These are phyloP conservation scores for Colletotrichum destructivum DNA, from an alignment of 2,329 filamentous ascomycete species.

Conservation along the genomic window DNA sequence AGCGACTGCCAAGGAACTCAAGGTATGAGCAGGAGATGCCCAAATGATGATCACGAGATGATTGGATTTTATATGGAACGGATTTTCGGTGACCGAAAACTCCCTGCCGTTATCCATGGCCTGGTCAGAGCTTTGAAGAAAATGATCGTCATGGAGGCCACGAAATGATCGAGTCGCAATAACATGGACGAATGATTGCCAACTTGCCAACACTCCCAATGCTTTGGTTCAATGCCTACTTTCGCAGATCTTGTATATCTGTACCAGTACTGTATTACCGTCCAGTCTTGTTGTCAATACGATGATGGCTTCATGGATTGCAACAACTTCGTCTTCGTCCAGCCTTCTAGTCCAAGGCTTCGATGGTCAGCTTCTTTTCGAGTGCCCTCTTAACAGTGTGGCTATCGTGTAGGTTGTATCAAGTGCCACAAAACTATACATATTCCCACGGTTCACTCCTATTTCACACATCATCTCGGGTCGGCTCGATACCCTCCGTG, in stretches of 20 bases:
- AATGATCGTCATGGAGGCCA: not conserved
- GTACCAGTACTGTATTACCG: too few relatives aligned
- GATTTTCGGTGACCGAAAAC: slow-evolving; percentile 7
- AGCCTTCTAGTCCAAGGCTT: not conserved
- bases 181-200: not conserved
- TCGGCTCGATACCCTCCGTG: not conserved
- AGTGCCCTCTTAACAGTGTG: not conserved
- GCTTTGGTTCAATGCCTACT: not conserved
- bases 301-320: slow-evolving; percentile 11
- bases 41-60: not conserved
- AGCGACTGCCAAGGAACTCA: not conserved
- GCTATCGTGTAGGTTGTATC: slow-evolving; percentile 9
- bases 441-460: not conserved
- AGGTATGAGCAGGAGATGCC: too few relatives aligned
- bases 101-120: not conserved
- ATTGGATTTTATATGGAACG: not conserved
- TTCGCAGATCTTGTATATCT: not conserved
- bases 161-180: not conserved
- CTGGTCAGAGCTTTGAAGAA: not conserved
- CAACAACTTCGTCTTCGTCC: not conserved
- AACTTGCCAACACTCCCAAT: too few relatives aligned
- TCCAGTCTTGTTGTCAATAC: slow-evolving; percentile 1
- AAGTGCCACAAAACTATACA: not conserved
- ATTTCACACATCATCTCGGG: not conserved
- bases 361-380: not conserved